Evolutionary conservation across 345 rosid species (phyloP), one percentile per base, ranked within the genome.

Genomic region (Bruguiera parviflora): DNA sequence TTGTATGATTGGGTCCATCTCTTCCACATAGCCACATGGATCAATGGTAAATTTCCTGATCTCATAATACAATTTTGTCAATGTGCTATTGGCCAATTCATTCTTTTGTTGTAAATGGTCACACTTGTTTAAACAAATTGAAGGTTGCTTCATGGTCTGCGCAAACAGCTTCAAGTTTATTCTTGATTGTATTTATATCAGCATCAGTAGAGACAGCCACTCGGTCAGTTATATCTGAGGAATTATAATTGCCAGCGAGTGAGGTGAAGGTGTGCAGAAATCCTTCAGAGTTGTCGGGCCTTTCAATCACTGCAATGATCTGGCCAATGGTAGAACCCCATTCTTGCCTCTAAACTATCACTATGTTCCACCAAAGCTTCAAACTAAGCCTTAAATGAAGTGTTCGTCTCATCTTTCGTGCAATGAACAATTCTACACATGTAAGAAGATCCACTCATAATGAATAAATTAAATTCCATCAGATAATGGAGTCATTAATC

Each of bases 281-380:
- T 67, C 81, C 81, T 52, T 76, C 59, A 74, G 65, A 68, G 49
- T 61, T 76, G 62, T 89, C 87, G 73, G 91, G 97, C 84, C 82
- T 82, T 74, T 66, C 77, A 56, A 89, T 80, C 59, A 80, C 87
- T 71, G 83, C 86, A 75, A 75, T 28, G 74, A 87, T 75, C 47
- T 80, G 79, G 65, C 85, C 58, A 71, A 79, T 53, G 31, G 71
- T 70, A 68, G 84, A 79, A 53, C 71, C 82, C 87, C 87, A 64
- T 65, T n/a, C n/a, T n/a, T n/a, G n/a, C n/a, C n/a, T n/a, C n/a
- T n/a, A n/a, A n/a, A n/a, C n/a, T 84, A 73, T 77, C 70, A 49
- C 72, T 65, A 73, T 84, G 79, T 46, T 85, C 84, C 79, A 78
- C 73, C 78, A 85, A 75, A 68, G 80, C 72, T 64, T 85, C 89